A percentile compares a stretch with the other conserved stretches of the same genome.
phyloP scores from a whole-genome alignment of 1,139 yeast genomes.

The Maudiozyma humilis region DNA sequence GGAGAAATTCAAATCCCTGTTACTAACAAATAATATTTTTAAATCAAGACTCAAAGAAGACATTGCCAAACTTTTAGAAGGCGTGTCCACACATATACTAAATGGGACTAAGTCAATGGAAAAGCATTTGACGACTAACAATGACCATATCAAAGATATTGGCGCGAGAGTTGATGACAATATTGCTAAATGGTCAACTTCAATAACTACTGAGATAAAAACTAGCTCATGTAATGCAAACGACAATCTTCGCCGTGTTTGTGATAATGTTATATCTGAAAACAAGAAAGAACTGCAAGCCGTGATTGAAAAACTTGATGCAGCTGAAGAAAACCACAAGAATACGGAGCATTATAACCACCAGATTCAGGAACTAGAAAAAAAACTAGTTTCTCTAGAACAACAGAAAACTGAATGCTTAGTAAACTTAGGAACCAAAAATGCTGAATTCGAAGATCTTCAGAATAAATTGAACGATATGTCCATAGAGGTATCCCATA shows the following conservation, averaged over 20 bases:
- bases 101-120: not conserved
- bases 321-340: slow-evolving; percentile 6
- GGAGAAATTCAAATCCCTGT: too few relatives aligned
- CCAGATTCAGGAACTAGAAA: slow-evolving; percentile 9
- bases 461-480: slow-evolving; percentile 11
- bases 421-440: slow-evolving; percentile 24
- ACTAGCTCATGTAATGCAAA: too few relatives aligned
- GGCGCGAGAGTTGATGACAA: too few relatives aligned
- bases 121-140: not conserved
- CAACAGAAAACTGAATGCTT: slow-evolving; percentile 26
- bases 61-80: not conserved
- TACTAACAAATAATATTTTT: not conserved
- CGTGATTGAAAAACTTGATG: slow-evolving; percentile 1
- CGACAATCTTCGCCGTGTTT: too few relatives aligned
- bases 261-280: too few relatives aligned
- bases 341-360: slow-evolving; percentile 8
- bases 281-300: not conserved
- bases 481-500: slow-evolving; percentile 9
- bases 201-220: too few relatives aligned
- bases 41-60: not conserved
- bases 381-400: slow-evolving; percentile 13
- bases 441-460: slow-evolving; percentile 26
- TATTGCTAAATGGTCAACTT: too few relatives aligned
- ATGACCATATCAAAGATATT: too few relatives aligned
- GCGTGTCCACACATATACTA: not conserved